phyloP scores from a whole-genome alignment of 805 yeast genomes.

The Clavispora fructus region DNA sequence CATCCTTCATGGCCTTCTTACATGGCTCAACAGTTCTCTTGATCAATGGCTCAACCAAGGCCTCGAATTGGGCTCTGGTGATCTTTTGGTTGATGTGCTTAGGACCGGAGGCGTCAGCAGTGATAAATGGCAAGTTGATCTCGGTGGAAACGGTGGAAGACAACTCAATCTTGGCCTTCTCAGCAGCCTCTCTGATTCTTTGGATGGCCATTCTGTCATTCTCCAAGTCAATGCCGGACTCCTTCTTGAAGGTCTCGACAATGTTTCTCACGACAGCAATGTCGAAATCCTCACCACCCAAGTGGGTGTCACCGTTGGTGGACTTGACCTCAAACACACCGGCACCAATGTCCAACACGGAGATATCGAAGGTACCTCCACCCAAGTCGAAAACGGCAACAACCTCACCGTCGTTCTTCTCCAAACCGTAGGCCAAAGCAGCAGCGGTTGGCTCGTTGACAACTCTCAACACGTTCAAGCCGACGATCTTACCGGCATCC shows the following conservation, averaged over 20 bases:
- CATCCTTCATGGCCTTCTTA: constrained; percentile 79
- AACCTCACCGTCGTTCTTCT: constrained; percentile 73
- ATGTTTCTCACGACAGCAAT: constrained; percentile 81
- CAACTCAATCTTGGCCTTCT: constrained; percentile 83
- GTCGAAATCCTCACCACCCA: constrained; percentile 92
- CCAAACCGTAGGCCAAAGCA: constrained; percentile 92
- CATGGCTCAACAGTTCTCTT: constrained; percentile 72
- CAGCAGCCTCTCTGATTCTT: constrained; percentile 66
- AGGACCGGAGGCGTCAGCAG: constrained; percentile 81
- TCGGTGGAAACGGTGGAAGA: constrained; percentile 68
- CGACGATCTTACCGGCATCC: constrained; percentile 97
- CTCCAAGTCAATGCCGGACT: constrained; percentile 58
- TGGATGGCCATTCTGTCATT: constrained; percentile 49
- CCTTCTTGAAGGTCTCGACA: constrained; percentile 72
- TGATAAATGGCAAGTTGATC: constrained; percentile 78
- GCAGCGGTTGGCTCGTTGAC: constrained; percentile 93
- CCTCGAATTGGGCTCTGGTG: constrained; percentile 64
- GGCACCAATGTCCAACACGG: constrained; percentile 92
- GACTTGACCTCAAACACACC: constrained; percentile 98
- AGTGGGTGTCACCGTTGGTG: constrained; percentile 92
- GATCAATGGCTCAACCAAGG: constrained; percentile 61
- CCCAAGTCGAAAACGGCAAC: constrained; percentile 97
- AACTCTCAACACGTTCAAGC: constrained; percentile 83
- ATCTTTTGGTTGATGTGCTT: constrained; percentile 70
- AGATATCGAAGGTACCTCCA: constrained; percentile 98